Base-by-base conservation (phyloP, 148 eudicot genomes). In the Polygonum aviculare region DNA sequence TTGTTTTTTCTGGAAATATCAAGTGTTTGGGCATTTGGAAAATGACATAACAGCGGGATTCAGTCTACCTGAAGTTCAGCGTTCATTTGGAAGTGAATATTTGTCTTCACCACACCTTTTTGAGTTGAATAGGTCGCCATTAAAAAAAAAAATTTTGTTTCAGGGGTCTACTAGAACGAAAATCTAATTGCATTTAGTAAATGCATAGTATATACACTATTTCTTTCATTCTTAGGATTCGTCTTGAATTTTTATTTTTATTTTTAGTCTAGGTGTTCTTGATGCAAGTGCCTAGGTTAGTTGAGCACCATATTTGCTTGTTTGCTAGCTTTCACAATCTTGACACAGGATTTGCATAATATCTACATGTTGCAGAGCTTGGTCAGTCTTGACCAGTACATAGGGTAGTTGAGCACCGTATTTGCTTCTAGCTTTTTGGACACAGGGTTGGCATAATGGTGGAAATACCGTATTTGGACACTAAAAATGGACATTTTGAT, bases 1-100 rank as follows among this genome's bases (percentile, higher is more conserved):
- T 70, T 70, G 74, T 40, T 38, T n/a, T 67, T 67, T 39, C 41
- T 67, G 70, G 70, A 63, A 44, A 44, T 44, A 40, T 14, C 7
- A 16, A 69, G n/a, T 11, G 12, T 12, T 40, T 3, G 22, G 51
- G 22, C 8, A 31, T 44, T 71, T 44, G 72, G 31, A 26, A 26
- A 74, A 54, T 51, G 63, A 9, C 63, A 21, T 57, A 22, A 22
- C 19, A 57, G 35, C 63, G 31, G 63, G 63, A 57, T 57, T 57
- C 5, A 38, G 33, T 40, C 39, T 15, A 70, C 18, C 18, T 2
- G 4, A n/a, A 55, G 62, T 55, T 55, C 36, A 59, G 67, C 26
- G 10, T 26, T 60, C 15, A 4, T 11, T 3, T 33, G 69, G 69
- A 12, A 63, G 16, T 33, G 39, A 62, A 63, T 33, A 63, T 21